Evolutionary conservation across 148 eudicot genomes (phyloP).

Genomic region (Diospyros kaki): DNA sequence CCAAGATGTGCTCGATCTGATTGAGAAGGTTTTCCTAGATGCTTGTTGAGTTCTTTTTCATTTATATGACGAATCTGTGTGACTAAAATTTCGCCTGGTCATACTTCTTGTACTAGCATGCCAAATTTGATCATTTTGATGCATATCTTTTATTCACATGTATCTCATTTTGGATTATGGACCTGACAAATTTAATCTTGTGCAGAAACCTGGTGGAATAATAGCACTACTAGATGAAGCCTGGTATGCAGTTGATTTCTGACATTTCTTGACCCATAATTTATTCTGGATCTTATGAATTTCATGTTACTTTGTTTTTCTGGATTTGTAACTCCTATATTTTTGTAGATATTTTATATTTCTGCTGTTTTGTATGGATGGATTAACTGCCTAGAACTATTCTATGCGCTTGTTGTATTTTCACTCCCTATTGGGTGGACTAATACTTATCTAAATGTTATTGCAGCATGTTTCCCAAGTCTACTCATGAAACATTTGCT

Average conservation of each 20-base stretch:
- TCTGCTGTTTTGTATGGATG: constrained; percentile 3
- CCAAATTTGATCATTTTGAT: neutral
- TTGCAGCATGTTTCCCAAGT: constrained; percentile 97
- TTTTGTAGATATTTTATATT: neutral
- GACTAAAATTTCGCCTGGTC: neutral
- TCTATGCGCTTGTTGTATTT: neutral
- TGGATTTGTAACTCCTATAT: neutral
- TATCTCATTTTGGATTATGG: neutral
- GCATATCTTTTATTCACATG: neutral
- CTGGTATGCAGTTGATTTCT: constrained; percentile 47
- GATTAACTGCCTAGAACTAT: neutral
- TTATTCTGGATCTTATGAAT: neutral
- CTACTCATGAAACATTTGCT: constrained; percentile 98
- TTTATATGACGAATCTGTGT: neutral
- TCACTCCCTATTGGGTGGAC: constrained; percentile 5
- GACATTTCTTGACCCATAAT: neutral
- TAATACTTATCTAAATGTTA: constrained; percentile 12
- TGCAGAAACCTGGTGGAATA: constrained; percentile 99
- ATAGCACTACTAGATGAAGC: constrained; percentile 98
- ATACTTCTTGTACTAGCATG: neutral
- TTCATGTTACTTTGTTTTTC: too few relatives aligned
- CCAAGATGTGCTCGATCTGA: constrained; percentile 91
- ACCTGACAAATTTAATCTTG: constrained; percentile 16
- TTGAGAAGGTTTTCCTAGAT: constrained; percentile 70
- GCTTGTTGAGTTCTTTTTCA: constrained; percentile 4